Evolutionary conservation across 768 basidiomycete genomes (phyloP), one percentile per base, ranked within the genome.

Genomic region (Boletus fagicola): DNA sequence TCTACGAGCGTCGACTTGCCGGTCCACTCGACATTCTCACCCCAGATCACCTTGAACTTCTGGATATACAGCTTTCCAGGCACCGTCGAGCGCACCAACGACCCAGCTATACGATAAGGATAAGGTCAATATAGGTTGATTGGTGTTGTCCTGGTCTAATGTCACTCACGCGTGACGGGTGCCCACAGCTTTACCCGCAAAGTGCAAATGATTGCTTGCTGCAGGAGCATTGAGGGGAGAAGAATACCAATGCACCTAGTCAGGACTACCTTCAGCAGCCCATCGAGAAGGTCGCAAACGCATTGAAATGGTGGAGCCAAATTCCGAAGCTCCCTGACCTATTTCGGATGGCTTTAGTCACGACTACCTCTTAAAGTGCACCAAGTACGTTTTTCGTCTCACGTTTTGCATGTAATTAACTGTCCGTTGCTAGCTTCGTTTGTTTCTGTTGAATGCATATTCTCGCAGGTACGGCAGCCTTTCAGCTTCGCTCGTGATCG

Each of bases 231-330:
- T 75, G 22, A 78, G 79, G 77, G 0, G 70, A 72, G 45, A 79
- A 80, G 59, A 63, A 64, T 0, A 76, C 78, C 53, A 68, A 77
- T 5, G 75, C 75, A 42, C 78, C 78, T 76, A 47, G 7, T 28
- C 28, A n/a, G n/a, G n/a, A n/a, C n/a, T n/a, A n/a, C n/a, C n/a
- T n/a, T n/a, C n/a, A n/a, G n/a, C n/a, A n/a, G n/a, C n/a, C n/a
- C n/a, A n/a, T n/a, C n/a, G n/a, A n/a, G n/a, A n/a, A n/a, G n/a
- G n/a, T n/a, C n/a, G n/a, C n/a, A n/a, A n/a, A n/a, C n/a, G n/a
- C n/a, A n/a, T n/a, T n/a, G n/a, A n/a, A n/a, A n/a, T n/a, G n/a
- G n/a, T n/a, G n/a, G n/a, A n/a, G n/a, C n/a, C n/a, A n/a, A n/a
- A n/a, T n/a, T n/a, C n/a, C n/a, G n/a, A n/a, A n/a, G n/a, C n/a